Conservation (phyloP, 805 yeast genomes). For the Zygoascus biomembranicola region DNA sequence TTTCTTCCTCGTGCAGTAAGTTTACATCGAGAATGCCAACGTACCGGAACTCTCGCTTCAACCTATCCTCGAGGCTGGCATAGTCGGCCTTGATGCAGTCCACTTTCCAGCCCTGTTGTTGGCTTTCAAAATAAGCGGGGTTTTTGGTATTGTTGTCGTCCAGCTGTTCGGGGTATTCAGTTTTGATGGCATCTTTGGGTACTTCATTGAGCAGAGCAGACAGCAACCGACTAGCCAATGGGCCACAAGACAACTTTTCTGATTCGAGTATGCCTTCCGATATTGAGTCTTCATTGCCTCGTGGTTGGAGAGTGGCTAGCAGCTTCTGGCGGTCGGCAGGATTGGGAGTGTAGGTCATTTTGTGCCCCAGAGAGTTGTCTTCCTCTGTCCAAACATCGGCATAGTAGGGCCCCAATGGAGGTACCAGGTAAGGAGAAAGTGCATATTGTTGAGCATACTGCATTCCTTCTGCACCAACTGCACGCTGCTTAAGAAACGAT, state of each 20-base stretch:
- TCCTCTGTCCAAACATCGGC: conserved; percentile 83
- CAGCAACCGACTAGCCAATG: conserved; percentile 72
- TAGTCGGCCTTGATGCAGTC: conserved; percentile 52
- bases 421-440: conserved; percentile 61
- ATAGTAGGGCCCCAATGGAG: conserved; percentile 77
- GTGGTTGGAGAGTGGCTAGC: conserved; percentile 18
- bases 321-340: conserved; percentile 16
- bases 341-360: conserved; percentile 22
- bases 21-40: conserved; percentile 64
- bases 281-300: conserved; percentile 49
- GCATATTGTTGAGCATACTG: conserved; percentile 1
- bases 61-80: conserved; percentile 73
- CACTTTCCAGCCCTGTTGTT: conserved; percentile 36
- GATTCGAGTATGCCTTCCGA: conserved; percentile 58
- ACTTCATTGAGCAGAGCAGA: conserved; percentile 56
- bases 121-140: conserved; percentile 5
- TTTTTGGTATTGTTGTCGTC: conserved; percentile 8
- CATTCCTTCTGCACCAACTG: conserved; percentile 33
- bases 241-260: conserved; percentile 81
- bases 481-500: conserved; percentile 56
- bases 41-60: conserved; percentile 78
- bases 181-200: not conserved
- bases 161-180: not conserved
- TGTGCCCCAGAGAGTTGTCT: conserved; percentile 32
- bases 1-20: conserved; percentile 25